Evolutionary conservation across 179 eudicot species (phyloP).

Genomic region (Sideroxylon spinosum): DNA sequence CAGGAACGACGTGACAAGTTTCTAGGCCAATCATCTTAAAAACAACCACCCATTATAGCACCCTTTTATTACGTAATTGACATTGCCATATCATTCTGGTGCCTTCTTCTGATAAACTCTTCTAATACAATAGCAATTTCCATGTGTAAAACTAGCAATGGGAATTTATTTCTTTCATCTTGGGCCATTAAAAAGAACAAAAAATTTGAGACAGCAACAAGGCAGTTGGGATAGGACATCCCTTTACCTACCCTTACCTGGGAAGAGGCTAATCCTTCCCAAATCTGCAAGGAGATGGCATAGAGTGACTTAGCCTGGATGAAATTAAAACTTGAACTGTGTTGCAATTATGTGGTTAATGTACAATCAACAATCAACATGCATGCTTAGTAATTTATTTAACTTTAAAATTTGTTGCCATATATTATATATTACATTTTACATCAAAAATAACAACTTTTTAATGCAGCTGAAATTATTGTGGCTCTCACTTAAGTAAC

Average conservation of each 20-base stretch:
- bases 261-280: background rate
- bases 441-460: background rate
- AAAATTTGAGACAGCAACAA: background rate
- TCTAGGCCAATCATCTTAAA: too few species aligned
- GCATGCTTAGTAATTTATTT: background rate
- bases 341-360: background rate
- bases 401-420: background rate
- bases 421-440: background rate
- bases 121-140: background rate
- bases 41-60: too few species aligned
- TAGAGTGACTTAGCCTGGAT: too few species aligned
- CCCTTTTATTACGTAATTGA: too few species aligned
- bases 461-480: background rate
- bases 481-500: background rate
- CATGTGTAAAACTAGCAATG: background rate
- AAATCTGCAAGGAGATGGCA: background rate
- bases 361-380: background rate
- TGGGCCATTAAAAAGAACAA: background rate
- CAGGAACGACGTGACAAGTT: too few species aligned
- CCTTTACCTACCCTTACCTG: background rate
- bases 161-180: background rate
- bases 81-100: too few species aligned
- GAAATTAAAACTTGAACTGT: background rate
- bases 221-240: too few species aligned
- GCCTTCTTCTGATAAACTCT: too few species aligned